Percentiles rank a stretch among this genome's conserved stretches.
phyloP scores from a whole-genome alignment of 768 basidiomycete genomes.

The Mycena kentingensis region DNA sequence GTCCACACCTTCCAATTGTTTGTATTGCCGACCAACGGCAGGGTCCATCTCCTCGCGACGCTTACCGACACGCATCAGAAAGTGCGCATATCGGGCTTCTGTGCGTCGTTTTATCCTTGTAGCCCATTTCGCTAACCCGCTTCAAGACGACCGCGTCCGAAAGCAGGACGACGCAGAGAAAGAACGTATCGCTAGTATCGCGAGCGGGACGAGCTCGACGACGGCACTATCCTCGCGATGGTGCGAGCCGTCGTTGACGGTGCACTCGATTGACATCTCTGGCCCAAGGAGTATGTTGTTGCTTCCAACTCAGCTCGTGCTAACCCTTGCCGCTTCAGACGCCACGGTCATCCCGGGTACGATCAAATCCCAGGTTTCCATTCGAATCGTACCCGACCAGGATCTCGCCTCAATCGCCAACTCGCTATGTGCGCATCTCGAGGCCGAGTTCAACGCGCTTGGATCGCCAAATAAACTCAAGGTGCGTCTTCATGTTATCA shows the following conservation, averaged over 20 bases:
- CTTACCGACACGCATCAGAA: constrained; percentile 58
- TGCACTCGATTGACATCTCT: constrained; percentile 82
- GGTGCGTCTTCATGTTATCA: too few relatives aligned
- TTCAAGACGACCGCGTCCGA: constrained; percentile 74
- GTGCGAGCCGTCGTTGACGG: constrained; percentile 88
- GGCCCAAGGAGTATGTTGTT: constrained; percentile 69
- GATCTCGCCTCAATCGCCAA: constrained; percentile 68
- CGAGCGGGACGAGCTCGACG: constrained; percentile 50
- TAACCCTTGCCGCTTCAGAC: constrained; percentile 42
- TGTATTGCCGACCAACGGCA: constrained; percentile 29
- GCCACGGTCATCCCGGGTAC: constrained; percentile 86
- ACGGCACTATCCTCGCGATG: constrained; percentile 76
- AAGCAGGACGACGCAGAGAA: constrained; percentile 67
- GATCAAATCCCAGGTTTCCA: constrained; percentile 82
- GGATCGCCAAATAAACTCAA: constrained; percentile 71
- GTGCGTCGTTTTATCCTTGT: constrained; percentile 46
- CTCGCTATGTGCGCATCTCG: constrained; percentile 60
- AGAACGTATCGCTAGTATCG: constrained; percentile 68
- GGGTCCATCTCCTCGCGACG: constrained; percentile 77
- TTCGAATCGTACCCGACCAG: constrained; percentile 96
- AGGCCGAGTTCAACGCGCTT: constrained; percentile 56
- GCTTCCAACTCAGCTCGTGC: not conserved
- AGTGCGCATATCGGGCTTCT: constrained; percentile 80
- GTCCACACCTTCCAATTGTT: constrained; percentile 18
- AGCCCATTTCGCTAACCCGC: not conserved